Evolutionary conservation across 2,329 filamentous ascomycete species (phyloP), one percentile per base, ranked within the genome.

Genomic region (Tothia fuscella): DNA sequence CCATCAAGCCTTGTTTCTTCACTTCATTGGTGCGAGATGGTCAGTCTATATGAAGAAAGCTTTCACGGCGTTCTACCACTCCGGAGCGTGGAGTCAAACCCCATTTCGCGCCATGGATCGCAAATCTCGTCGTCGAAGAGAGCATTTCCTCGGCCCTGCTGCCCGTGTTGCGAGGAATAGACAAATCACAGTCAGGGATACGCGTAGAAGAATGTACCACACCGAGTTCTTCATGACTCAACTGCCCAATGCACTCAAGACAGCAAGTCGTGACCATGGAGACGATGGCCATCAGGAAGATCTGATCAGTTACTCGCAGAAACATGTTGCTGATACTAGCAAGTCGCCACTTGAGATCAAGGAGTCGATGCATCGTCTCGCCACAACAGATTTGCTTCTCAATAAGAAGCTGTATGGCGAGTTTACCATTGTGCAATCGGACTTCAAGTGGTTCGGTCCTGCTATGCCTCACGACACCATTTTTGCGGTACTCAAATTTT

Each of bases 211-310:
- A 1, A 55, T 46, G n/a, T 72, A 72, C 48, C 49, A 52, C 12
- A 24, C 58, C 0, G 55, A 68, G 3, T 74, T 72, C 45, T 75
- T 78, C 49, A 62, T 78, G 55, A 68, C 67, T 24, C 72, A 77
- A 47, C 56, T 79, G 13, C 71, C 72, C 3, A 49, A 50, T 2
- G 53, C 56, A 0, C 53, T 61, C 13, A 38, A 57, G 1, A 64
- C 66, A 40, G 57, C 59, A 6, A 52, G 56, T 5, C 60, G 55
- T 4, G 53, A 56, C 21, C 67, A 66, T 42, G 49, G 48, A 7
- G 51, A 54, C n/a, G 64, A 66, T 29, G 63, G 14, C 24, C 14
- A 19, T 10, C 10, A 10, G 10, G 38, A 38, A 6, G 16, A 41
- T n/a, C 21, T 39, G 6, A 19, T n/a, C 7, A 9, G 7, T 19